phyloP scores from a whole-genome alignment of 768 basidiomycete genomes.

The Pisolithus sp. region DNA sequence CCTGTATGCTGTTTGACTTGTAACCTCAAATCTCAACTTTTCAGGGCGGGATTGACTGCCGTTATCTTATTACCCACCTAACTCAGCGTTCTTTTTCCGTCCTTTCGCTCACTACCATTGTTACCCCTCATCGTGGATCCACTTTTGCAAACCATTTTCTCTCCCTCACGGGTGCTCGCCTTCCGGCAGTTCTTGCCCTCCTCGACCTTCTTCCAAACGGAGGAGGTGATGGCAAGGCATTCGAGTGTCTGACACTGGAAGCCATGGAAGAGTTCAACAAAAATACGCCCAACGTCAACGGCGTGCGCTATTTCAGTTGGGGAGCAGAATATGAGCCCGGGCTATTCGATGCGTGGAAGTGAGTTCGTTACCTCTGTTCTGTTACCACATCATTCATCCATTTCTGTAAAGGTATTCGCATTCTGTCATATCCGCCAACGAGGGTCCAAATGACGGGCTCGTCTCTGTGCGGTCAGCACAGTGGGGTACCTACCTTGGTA shows the following conservation, averaged over 20 bases:
- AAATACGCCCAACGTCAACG: conserved; percentile 69
- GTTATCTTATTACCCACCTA: conserved; percentile 81
- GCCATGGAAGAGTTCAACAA: conserved; percentile 89
- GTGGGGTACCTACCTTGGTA: conserved; percentile 97
- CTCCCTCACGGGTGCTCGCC: conserved; percentile 54
- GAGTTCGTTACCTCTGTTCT: conserved; percentile 8
- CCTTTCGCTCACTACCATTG: conserved; percentile 87
- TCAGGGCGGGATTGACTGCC: conserved; percentile 90
- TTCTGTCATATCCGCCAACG: conserved; percentile 73
- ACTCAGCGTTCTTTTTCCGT: conserved; percentile 72
- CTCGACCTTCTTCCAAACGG: conserved; percentile 86
- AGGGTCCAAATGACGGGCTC: conserved; percentile 92
- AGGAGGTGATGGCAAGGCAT: conserved; percentile 92
- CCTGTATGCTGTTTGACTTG: background rate
- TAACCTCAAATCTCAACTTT: conserved; percentile 8
- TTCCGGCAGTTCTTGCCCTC: conserved; percentile 65
- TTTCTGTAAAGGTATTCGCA: conserved; percentile 50
- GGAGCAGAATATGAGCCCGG: conserved; percentile 88
- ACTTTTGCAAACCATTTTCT: conserved; percentile 91
- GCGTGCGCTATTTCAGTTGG: conserved; percentile 91
- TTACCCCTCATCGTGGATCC: conserved; percentile 91
- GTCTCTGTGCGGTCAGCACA: conserved; percentile 82
- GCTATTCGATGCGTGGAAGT: conserved; percentile 85
- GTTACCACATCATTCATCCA: background rate
- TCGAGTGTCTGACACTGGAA: conserved; percentile 77